Evolutionary conservation across 106 monocot species (phyloP).

Genomic region (Chionographis japonica): DNA sequence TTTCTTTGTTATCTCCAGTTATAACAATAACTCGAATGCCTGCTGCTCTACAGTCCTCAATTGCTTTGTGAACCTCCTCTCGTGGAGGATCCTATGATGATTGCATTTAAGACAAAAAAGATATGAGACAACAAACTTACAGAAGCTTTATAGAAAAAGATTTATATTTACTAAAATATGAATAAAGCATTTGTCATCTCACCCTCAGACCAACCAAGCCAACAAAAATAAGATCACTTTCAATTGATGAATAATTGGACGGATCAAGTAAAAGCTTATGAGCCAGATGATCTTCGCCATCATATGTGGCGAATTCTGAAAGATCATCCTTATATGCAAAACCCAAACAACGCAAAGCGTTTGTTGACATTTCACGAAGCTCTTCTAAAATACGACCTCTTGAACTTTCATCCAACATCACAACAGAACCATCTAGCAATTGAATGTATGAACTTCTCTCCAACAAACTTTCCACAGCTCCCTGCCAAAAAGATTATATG

Average conservation of each 20-base stretch:
- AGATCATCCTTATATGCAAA: slow-evolving; percentile 82
- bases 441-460: slow-evolving; percentile 65
- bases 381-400: slow-evolving; percentile 41
- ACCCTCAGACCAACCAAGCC: slow-evolving; percentile 80
- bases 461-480: slow-evolving; percentile 81
- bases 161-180: neutral
- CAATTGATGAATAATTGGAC: slow-evolving; percentile 68
- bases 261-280: slow-evolving; percentile 76
- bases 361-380: slow-evolving; percentile 65
- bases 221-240: slow-evolving; percentile 69
- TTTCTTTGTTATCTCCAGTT: slow-evolving; percentile 90
- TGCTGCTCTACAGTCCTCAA: slow-evolving; percentile 85
- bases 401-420: slow-evolving; percentile 40
- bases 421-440: slow-evolving; percentile 73
- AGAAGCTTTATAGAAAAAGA: neutral
- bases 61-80: slow-evolving; percentile 75
- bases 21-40: slow-evolving; percentile 88
- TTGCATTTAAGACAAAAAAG: slow-evolving; percentile 1
- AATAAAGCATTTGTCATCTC: slow-evolving; percentile 8
- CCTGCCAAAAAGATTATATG: slow-evolving; percentile 36
- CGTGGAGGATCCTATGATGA: slow-evolving; percentile 76
- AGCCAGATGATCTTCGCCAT: slow-evolving; percentile 82
- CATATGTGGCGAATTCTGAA: slow-evolving; percentile 63
- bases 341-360: slow-evolving; percentile 81
- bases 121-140: neutral